phyloP scores from a whole-genome alignment of 192 early-diverging fungal genomes.

The Mycoemilia scoparia region DNA sequence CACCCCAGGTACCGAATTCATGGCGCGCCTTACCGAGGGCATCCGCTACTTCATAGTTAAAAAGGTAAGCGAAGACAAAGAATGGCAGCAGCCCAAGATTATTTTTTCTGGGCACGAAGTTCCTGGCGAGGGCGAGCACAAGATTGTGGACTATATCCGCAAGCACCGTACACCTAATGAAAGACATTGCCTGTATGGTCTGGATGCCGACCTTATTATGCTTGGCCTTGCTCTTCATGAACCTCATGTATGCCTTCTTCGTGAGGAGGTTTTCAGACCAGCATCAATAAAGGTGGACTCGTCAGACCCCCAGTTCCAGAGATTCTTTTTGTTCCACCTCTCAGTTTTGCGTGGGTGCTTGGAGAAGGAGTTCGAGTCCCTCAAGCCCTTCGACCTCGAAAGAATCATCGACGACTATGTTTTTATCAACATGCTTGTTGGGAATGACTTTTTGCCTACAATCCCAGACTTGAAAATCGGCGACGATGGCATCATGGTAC shows the following conservation, averaged over 20 bases:
- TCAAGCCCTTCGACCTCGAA: constrained; percentile 58
- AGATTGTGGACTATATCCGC: constrained; percentile 99
- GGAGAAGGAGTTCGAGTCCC: constrained; percentile 56
- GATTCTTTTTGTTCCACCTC: constrained; percentile 67
- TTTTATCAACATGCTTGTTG: constrained; percentile 82
- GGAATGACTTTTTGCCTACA: constrained; percentile 95
- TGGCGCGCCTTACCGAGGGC: constrained; percentile 71
- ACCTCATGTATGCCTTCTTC: constrained; percentile 86
- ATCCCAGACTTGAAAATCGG: constrained; percentile 77
- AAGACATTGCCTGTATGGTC: constrained; percentile 88
- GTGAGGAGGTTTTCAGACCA: constrained; percentile 73
- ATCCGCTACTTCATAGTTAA: constrained; percentile 83
- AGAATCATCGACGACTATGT: constrained; percentile 94
- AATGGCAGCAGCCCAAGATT: constrained; percentile 80
- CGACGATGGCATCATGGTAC: constrained; percentile 50
- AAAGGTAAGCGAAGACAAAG: constrained; percentile 70
- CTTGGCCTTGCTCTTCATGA: constrained; percentile 88
- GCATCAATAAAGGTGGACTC: constrained; percentile 4
- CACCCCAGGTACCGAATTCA: constrained; percentile 93
- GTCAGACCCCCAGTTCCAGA: constrained; percentile 19
- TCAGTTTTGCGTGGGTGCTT: constrained; percentile 83
- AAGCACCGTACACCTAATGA: constrained; percentile 67
- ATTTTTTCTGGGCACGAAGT: constrained; percentile 88
- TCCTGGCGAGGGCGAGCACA: constrained; percentile 98
- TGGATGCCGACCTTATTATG: constrained; percentile 98